Conservation (phyloP, 1,284 basidiomycete species). For the Phlebopus sp. region DNA sequence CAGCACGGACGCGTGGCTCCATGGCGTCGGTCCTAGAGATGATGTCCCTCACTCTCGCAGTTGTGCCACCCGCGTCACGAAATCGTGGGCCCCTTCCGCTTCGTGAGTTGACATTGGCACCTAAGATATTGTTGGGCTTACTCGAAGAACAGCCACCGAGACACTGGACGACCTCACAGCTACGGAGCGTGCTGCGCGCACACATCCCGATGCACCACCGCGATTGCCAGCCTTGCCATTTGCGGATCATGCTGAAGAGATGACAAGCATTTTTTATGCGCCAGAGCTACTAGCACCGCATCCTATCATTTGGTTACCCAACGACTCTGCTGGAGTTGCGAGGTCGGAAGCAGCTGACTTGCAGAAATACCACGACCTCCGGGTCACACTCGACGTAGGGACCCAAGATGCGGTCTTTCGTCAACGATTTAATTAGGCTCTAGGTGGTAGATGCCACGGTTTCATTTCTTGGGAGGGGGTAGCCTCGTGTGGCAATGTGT, state of each 20-base stretch:
- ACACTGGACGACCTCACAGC: constrained; percentile 73
- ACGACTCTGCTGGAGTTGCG: constrained; percentile 69
- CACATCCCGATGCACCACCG: constrained; percentile 74
- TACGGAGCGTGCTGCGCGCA: constrained; percentile 73
- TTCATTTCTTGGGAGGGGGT: neutral
- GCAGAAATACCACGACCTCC: constrained; percentile 65
- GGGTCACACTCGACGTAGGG: constrained; percentile 62
- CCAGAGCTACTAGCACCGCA: constrained; percentile 73
- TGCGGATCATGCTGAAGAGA: constrained; percentile 70
- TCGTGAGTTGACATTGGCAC: constrained; percentile 41
- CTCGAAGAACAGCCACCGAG: constrained; percentile 53
- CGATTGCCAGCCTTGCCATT: constrained; percentile 68
- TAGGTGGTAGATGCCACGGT: neutral
- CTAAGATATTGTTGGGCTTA: neutral
- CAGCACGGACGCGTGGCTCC: constrained; percentile 52
- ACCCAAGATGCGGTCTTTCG: constrained; percentile 51
- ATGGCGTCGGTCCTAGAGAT: constrained; percentile 76
- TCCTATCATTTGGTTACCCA: constrained; percentile 79
- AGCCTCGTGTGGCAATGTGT: constrained; percentile 1
- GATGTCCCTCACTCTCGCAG: constrained; percentile 74
- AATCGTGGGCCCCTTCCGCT: constrained; percentile 61
- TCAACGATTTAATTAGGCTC: constrained; percentile 19
- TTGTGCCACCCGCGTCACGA: constrained; percentile 59
- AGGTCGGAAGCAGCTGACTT: constrained; percentile 69
- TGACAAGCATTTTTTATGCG: constrained; percentile 75